Percentiles rank a stretch among this genome's conserved stretches.
Conservation (phyloP, 768 basidiomycete species). For the Macrolepiota fuliginosa region DNA sequence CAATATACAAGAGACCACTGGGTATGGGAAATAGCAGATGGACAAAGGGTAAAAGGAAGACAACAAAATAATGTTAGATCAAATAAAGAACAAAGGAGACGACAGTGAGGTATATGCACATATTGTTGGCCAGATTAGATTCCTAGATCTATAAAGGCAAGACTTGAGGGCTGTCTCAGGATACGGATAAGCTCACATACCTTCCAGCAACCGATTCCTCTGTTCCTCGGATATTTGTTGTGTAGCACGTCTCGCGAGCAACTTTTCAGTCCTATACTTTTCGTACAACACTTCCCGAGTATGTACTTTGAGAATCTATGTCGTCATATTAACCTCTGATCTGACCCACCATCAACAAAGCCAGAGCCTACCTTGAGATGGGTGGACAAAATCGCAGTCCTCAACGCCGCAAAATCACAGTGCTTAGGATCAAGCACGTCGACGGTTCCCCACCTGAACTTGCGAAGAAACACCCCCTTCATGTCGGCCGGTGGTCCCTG, state of each 20-base stretch:
- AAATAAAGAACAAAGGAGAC: constrained; percentile 8
- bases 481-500: constrained; percentile 64
- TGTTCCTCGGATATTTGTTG: constrained; percentile 74
- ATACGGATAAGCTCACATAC: constrained; percentile 34
- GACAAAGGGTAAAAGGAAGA: constrained; percentile 19
- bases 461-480: constrained; percentile 72
- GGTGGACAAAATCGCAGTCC: constrained; percentile 80
- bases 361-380: constrained; percentile 69
- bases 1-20: constrained; percentile 14
- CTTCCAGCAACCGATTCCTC: constrained; percentile 69
- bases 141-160: constrained; percentile 16
- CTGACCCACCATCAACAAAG: neutral
- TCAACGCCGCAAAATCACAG: constrained; percentile 84
- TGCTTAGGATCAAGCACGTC: constrained; percentile 85
- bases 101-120: neutral
- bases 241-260: constrained; percentile 83
- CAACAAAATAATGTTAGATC: constrained; percentile 26
- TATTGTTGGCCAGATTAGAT: constrained; percentile 12
- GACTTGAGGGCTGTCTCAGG: neutral
- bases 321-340: neutral
- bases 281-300: constrained; percentile 93
- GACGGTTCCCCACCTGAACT: constrained; percentile 86
- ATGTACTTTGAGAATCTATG: constrained; percentile 75
- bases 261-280: constrained; percentile 88
- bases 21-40: constrained; percentile 10